Evolutionary conservation across 2,329 filamentous ascomycete species (phyloP), one percentile per base, ranked within the genome.

Genomic region (Botryotinia convoluta): DNA sequence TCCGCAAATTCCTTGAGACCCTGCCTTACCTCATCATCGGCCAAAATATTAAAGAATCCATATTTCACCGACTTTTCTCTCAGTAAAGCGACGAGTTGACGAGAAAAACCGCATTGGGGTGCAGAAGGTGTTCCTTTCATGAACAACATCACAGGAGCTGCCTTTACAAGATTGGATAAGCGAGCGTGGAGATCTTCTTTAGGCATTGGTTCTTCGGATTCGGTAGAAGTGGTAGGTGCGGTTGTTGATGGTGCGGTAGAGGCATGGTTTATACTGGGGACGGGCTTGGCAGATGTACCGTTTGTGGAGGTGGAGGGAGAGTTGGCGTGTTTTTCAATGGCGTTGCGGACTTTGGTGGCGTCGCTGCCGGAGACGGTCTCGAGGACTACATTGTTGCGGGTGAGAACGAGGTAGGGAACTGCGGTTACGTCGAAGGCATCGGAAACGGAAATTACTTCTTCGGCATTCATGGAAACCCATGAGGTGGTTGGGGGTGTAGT

Each of bases 11-110:
- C 93, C 87, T 99, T 99, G 80, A 99, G 84, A 0, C 96, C 96
- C 84, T 98, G 95, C 75, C 96, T 89, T 65, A 99, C 96, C 83
- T 98, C 95, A 80, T 99, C 95, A 82, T 99, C 96, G 76, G 96
- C 96, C 79, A 99, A 84, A 76, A 99, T 99, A 82, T 99, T 98
- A 87, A 99, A 99, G 86, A 99, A 99, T 32, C 96, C 96, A 82
- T 98, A 99, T 82, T 97, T 94, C 74, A 99, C 92, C 68, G 92
- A 92, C 81, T 94, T 91, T 84, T 98, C 95, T 70, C 96, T 89
- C 79, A 99, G 84, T 64, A 99, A 89, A 39, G 86, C 90, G 61
- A 99, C 96, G 62, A 97, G 85, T 84, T 98, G 94, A 77, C 95
- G 75, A 77, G 93, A 97, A 84, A 99, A 99, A 3, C 96, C 94